Percentiles rank a stretch among this genome's conserved stretches.
phyloP scores from a whole-genome alignment of 2,329 filamentous ascomycete genomes.

The Colletotrichum plurivorum region DNA sequence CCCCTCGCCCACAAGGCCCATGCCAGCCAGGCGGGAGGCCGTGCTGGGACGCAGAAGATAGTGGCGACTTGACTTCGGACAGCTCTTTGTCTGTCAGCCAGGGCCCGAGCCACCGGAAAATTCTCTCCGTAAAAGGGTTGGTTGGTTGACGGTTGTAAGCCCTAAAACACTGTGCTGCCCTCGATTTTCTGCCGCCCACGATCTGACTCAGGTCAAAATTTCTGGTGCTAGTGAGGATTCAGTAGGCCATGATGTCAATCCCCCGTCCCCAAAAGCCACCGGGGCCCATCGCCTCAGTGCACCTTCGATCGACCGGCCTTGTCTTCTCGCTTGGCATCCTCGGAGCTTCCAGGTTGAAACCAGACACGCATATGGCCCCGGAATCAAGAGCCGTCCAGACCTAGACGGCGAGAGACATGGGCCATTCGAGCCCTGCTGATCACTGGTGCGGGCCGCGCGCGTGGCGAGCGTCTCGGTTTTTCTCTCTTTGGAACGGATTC shows the following conservation, averaged over 20 bases:
- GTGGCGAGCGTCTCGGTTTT: slow-evolving; percentile 6
- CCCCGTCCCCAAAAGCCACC: slow-evolving; percentile 19
- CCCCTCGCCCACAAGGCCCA: not conserved
- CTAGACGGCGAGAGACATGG: slow-evolving; percentile 18
- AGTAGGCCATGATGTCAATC: slow-evolving; percentile 32
- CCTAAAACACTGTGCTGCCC: slow-evolving; percentile 14
- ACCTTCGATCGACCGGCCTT: slow-evolving; percentile 9
- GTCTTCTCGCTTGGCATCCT: not conserved
- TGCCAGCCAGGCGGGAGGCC: slow-evolving; percentile 6
- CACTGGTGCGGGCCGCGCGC: slow-evolving; percentile 25
- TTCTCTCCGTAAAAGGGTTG: slow-evolving; percentile 8
- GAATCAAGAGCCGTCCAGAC: slow-evolving; percentile 14
- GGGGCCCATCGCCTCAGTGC: slow-evolving; percentile 26
- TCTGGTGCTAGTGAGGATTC: slow-evolving; percentile 27
- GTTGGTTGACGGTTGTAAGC: no score
- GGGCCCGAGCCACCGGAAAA: slow-evolving; percentile 15
- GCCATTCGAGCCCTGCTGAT: slow-evolving; percentile 38
- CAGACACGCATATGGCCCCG: slow-evolving; percentile 1
- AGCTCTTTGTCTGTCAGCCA: not conserved
- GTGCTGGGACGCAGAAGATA: slow-evolving; percentile 30
- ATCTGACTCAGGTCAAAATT: slow-evolving; percentile 25
- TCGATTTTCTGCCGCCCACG: not conserved
- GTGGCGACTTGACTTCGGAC: slow-evolving; percentile 9
- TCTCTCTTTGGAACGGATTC: not conserved
- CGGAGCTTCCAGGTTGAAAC: not conserved